Conservation (phyloP, 78 protist genomes). For the Dictyostelium firmibasis region DNA sequence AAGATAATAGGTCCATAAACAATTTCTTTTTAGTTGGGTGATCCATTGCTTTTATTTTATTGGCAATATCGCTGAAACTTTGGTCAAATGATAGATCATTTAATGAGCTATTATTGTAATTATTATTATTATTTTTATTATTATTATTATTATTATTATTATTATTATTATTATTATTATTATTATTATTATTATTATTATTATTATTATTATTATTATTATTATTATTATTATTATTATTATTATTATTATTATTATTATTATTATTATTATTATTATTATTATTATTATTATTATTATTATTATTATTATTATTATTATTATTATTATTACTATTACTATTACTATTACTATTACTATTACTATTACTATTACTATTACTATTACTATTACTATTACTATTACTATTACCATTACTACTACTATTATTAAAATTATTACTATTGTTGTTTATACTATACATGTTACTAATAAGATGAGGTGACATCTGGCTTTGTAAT, state of each 20-base stretch:
- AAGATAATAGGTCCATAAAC: not conserved
- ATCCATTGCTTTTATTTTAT: not conserved
- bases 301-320: not conserved
- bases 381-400: not conserved
- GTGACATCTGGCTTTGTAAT: not conserved
- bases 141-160: no score
- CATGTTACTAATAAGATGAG: not conserved
- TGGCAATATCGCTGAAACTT: not conserved
- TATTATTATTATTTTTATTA: no score
- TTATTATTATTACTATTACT: not conserved
- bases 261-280: not conserved
- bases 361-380: not conserved
- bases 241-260: not conserved
- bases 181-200: not conserved
- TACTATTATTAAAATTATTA: no score
- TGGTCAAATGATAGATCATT: not conserved
- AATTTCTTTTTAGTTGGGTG: constrained; percentile 1
- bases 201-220: not conserved
- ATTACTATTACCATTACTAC: not conserved
- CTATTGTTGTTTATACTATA: no score
- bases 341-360: not conserved
- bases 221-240: not conserved
- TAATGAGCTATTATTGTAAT: no score
- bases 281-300: not conserved
- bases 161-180: not conserved